Evolutionary conservation across 257 asterid species (phyloP).

Genomic region (Solanum peruvianum): DNA sequence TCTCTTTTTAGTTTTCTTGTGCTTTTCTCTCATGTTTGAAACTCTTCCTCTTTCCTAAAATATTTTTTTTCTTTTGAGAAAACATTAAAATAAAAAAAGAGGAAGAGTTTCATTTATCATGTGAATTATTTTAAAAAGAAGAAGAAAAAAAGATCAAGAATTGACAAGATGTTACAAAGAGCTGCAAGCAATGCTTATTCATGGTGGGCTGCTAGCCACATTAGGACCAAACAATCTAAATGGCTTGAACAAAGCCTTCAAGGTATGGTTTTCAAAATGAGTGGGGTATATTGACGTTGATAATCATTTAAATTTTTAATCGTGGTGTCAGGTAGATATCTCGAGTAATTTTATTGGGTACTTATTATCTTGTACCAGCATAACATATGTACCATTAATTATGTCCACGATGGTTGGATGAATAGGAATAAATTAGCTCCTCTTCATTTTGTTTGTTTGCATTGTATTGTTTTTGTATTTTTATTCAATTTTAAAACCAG

Average conservation of each 20-base stretch:
- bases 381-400: neutral
- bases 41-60: neutral
- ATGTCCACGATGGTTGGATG: neutral
- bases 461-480: neutral
- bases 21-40: neutral
- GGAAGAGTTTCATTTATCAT: neutral
- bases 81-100: neutral
- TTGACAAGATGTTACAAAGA: constrained; percentile 26
- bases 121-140: neutral
- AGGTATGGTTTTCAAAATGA: neutral
- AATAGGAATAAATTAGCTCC: neutral
- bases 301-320: neutral
- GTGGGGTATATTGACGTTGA: neutral
- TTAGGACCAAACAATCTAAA: constrained; percentile 36
- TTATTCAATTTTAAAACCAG: neutral
- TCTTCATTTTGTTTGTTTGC: neutral
- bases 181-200: constrained; percentile 44
- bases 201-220: constrained; percentile 42
- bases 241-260: constrained; percentile 37
- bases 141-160: neutral
- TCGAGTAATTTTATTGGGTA: neutral
- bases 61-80: too few relatives aligned
- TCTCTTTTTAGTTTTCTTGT: neutral
- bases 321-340: rapidly evolving
- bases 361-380: neutral